Base-by-base conservation (phyloP, 805 yeast species). In the Pichia manshurica region DNA sequence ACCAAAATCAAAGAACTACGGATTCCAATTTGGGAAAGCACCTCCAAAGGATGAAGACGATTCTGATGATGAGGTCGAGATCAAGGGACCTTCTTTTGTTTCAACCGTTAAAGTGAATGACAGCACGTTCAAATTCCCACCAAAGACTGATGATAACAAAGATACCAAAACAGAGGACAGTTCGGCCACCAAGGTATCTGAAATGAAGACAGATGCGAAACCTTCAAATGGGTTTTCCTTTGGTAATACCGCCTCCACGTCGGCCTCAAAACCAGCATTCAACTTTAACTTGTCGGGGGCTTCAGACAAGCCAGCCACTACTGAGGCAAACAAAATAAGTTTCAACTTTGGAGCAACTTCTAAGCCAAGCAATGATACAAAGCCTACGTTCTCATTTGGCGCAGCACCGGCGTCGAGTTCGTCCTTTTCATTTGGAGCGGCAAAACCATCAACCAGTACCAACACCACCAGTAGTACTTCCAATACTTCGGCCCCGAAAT, bases 51-150 rank as follows among this genome's bases (percentile, higher is more conserved):
- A 61, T 36, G 61, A 51, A 15, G 56, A 74, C 45, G 82, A 77
- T 39, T 36, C 78, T 0, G 86, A 80, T 31, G 79, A 80, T 19
- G 85, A 80, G 33, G 64, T 81, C 22, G 82, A 81, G 59, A 75
- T 84, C 25, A 78, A 85, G 62, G 95, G 95, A 1, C 95, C 95
- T 19, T 65, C 71, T 13, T 87, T 87, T 61, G 73, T 72, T 8
- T 53, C 77, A 28, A 62, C 60, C 15, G 57, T 68, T 2, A 54
- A 53, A 25, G 70, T 74, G 25, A 53, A 57, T 19, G 63, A 59
- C 39, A 51, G 64, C 36, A 65, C 55, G 10, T 68, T 68, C 51
- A 64, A 59, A 40, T 56, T 65, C 13, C 51, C 59, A 10, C 21
- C 54, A 13, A 57, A 60, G 28, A 53, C 29, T 10, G 29, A 25